These are phyloP conservation scores for Teunomyces pallodes DNA, from an alignment of 805 yeast genomes.

Conservation along the genomic window DNA sequence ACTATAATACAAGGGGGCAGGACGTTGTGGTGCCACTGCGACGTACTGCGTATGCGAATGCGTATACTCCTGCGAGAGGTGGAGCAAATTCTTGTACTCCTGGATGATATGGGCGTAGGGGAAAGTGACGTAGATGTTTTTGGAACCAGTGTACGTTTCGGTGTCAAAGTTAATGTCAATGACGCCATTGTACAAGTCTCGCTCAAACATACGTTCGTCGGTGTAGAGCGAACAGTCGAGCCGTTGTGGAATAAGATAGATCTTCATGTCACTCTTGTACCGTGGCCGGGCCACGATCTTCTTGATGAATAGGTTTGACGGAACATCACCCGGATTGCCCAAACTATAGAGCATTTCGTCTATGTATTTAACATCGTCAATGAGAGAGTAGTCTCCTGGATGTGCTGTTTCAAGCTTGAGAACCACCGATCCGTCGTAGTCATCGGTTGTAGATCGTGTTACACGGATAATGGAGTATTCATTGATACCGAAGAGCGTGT, in stretches of 20 bases:
- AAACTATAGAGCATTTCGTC: conserved; percentile 39
- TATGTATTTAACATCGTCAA: conserved; percentile 47
- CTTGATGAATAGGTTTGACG: conserved; percentile 51
- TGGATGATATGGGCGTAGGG: conserved; percentile 6
- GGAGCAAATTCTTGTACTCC: conserved; percentile 6
- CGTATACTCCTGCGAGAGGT: conserved; percentile 1
- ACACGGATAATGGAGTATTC: conserved; percentile 49
- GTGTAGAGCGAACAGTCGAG: conserved; percentile 40
- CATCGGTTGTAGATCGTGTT: conserved; percentile 54
- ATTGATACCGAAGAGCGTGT: conserved; percentile 37
- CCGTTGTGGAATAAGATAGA: conserved; percentile 50
- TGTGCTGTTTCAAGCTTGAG: conserved; percentile 54
- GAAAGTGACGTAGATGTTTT: conserved; percentile 14
- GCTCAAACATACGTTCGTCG: conserved; percentile 47
- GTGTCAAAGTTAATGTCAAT: conserved; percentile 28
- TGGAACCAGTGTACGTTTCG: conserved; percentile 1
- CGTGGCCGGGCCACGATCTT: conserved; percentile 60
- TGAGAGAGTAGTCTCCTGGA: conserved; percentile 49
- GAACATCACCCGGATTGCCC: conserved; percentile 42
- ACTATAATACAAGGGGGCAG: neutral
- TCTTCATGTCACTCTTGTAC: conserved; percentile 61
- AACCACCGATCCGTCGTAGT: conserved; percentile 49
- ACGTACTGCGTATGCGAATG: neutral
- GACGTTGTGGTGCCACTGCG: neutral
- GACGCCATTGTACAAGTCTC: conserved; percentile 52